A percentile compares a stretch with the other conserved stretches of the same genome.
phyloP scores from a whole-genome alignment of 306 rosid species.

The Dryas octopetala region DNA sequence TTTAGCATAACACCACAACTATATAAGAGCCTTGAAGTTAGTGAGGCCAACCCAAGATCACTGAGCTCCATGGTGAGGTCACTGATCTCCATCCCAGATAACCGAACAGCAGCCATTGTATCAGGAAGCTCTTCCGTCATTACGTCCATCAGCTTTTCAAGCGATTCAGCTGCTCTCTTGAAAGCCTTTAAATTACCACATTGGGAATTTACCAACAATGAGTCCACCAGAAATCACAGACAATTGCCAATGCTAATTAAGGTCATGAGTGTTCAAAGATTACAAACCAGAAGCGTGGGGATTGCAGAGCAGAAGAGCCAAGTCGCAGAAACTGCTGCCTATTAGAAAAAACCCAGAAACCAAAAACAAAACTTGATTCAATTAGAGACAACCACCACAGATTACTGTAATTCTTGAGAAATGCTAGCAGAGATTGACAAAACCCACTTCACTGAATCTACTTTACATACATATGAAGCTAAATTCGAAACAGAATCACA shows the following conservation, averaged over 20 bases:
- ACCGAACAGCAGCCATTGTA: slow-evolving; percentile 82
- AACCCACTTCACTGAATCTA: not conserved
- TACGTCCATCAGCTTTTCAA: slow-evolving; percentile 85
- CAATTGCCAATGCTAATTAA: not conserved
- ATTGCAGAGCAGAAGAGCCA: slow-evolving; percentile 90
- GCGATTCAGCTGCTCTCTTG: slow-evolving; percentile 84
- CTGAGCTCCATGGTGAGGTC: slow-evolving; percentile 86
- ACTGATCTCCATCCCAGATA: slow-evolving; percentile 95
- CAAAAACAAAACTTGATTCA: not conserved
- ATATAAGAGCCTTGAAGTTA: not conserved
- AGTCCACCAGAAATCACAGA: not conserved
- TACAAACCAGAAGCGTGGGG: slow-evolving; percentile 84
- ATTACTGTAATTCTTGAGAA: not conserved
- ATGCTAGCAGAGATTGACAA: not conserved
- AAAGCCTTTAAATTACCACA: slow-evolving; percentile 59
- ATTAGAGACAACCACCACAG: not conserved
- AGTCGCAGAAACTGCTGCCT: slow-evolving; percentile 77
- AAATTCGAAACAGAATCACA: not conserved
- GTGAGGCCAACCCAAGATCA: slow-evolving; percentile 61
- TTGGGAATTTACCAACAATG: not conserved
- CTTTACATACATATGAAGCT: not conserved
- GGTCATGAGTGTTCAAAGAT: not conserved
- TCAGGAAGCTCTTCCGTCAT: slow-evolving; percentile 89
- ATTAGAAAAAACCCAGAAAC: slow-evolving; percentile 3
- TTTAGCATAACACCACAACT: not conserved